Base-by-base conservation (phyloP, 148 eudicot genomes). In the Camellia japonica region DNA sequence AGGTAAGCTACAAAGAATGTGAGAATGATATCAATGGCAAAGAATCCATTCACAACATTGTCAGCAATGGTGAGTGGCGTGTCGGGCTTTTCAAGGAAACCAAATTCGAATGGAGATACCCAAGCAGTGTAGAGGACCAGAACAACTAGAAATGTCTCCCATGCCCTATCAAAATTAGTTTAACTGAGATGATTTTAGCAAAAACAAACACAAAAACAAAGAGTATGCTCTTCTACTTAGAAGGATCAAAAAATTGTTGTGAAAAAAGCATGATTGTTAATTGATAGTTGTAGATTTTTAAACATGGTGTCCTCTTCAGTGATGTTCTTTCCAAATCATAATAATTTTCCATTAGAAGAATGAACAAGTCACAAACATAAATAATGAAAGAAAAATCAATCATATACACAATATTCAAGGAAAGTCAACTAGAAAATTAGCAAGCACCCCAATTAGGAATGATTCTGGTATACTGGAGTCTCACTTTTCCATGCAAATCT, bases 11-110 rank as follows among this genome's bases (percentile, higher is more conserved):
- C 89, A 63, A 91, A 91, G 84, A 91, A 91, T 10, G 88, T 89
- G 18, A 91, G 85, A 42, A 91, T 7, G 19, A 91, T 86, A 19
- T 91, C 94, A 18, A 91, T 47, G 6, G 86, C 87, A 68, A 90
- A 91, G 81, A 91, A 87, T 1, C 83, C 90, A 79, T 91, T 91
- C 55, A 91, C 92, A 74, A 89, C 61, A 62, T 91, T 91, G 44
- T 91, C 94, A 6, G 78, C 77, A 38, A 89, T 38, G 3, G 92
- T 80, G 6, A 91, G 30, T 23, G 30, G 30, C 30, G 30, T 23
- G 30, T 23, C 30, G 0, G 30, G 30, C 30, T 23, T 23, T 23
- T 23, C 0, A 23, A 23, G 30, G 30, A 23, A 23, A 23, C 30
- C 30, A 23, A 23, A 23, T 23, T 23, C 30, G 30, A 23, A 23